These are phyloP conservation scores for Neurospora sublineolata DNA, from an alignment of 495 filamentous ascomycete species.

Conservation along the genomic window DNA sequence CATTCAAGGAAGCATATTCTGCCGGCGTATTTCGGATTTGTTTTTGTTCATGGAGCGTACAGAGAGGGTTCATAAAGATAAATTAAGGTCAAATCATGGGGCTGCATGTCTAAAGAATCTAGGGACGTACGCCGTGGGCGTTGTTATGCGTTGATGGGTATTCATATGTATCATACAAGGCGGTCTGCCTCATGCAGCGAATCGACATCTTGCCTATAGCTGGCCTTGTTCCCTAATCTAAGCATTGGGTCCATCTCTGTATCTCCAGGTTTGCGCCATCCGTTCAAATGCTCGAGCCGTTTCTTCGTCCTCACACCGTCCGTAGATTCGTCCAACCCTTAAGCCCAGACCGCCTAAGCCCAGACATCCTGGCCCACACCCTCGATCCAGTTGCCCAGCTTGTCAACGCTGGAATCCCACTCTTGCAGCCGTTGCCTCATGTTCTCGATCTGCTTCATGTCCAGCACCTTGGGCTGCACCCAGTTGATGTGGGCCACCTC, in stretches of 20 bases:
- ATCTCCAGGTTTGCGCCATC: not conserved
- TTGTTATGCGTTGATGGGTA: not conserved
- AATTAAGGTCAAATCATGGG: not conserved
- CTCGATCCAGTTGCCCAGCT: conserved; percentile 92
- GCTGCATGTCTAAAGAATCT: not conserved
- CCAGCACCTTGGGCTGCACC: conserved; percentile 96
- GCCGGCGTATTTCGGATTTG: not conserved
- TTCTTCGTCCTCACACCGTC: not conserved
- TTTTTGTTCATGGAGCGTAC: not conserved
- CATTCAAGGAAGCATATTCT: not conserved
- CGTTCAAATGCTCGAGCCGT: not conserved
- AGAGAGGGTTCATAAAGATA: not conserved
- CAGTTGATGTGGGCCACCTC: conserved; percentile 90
- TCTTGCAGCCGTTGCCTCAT: conserved; percentile 82
- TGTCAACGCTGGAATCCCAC: conserved; percentile 92
- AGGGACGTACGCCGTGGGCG: not conserved
- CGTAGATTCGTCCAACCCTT: not conserved
- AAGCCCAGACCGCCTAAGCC: conserved; percentile 41
- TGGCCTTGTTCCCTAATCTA: not conserved
- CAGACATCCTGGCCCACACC: conserved; percentile 78
- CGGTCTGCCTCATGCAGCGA: not conserved
- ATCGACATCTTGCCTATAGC: not conserved
- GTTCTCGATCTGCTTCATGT: conserved; percentile 88
- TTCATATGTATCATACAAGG: not conserved
- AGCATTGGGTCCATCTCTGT: not conserved